phyloP scores from a whole-genome alignment of 371 early-diverging fungal species.

The Choanephora cucurbitarum region DNA sequence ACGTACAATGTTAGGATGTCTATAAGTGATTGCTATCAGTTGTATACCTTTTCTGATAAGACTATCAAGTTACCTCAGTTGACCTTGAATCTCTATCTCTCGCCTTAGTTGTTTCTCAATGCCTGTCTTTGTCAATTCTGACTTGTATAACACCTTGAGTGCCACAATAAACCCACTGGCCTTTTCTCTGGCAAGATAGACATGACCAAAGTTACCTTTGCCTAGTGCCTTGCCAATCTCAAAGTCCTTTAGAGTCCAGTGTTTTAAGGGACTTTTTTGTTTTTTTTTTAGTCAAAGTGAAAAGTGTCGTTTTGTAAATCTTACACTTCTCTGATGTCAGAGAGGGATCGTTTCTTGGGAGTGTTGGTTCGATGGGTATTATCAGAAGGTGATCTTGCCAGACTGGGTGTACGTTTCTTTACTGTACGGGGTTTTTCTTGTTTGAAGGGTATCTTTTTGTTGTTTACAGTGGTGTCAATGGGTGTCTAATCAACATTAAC shows the following conservation, averaged over 20 bases:
- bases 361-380: not conserved
- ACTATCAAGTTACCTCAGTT: conserved; percentile 87
- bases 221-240: conserved; percentile 95
- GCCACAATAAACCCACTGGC: conserved; percentile 89
- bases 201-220: conserved; percentile 97
- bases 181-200: conserved; percentile 96
- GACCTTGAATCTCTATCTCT: conserved; percentile 97
- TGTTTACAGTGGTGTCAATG: conserved; percentile 1
- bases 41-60: not conserved
- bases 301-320: not conserved
- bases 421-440: not conserved
- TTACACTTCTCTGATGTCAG: not conserved
- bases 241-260: conserved; percentile 94
- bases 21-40: conserved; percentile 17
- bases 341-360: not conserved
- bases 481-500: conserved; percentile 1
- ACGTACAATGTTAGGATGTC: conserved; percentile 94
- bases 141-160: conserved; percentile 92
- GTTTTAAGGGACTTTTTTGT: conserved; percentile 32
- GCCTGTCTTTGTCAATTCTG: conserved; percentile 61
- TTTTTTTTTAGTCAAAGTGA: no score
- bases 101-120: conserved; percentile 53
- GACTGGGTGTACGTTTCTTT: not conserved
- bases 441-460: not conserved
- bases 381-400: not conserved